These are phyloP conservation scores for Starmerella potacharoeniae DNA, from an alignment of 805 yeast species.

Conservation along the genomic window DNA sequence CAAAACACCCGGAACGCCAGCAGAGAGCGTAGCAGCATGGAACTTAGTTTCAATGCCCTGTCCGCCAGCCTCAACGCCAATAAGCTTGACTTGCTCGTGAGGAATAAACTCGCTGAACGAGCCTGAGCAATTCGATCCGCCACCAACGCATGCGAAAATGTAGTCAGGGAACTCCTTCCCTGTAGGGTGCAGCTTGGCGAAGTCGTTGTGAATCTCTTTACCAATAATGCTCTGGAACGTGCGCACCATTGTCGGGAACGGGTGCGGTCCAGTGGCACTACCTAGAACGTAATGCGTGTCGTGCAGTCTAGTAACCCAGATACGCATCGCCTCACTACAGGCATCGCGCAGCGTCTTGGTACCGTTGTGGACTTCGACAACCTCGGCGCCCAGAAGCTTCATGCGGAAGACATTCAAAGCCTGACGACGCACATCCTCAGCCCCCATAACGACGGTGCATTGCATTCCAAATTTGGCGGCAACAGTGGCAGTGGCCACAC, in stretches of 20 bases:
- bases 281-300: conserved; percentile 94
- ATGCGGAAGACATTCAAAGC: conserved; percentile 96
- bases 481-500: conserved; percentile 42
- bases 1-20: conserved; percentile 92
- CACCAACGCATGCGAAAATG: conserved; percentile 98
- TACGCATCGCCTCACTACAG: conserved; percentile 90
- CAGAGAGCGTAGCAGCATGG: conserved; percentile 93
- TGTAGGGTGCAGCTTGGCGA: conserved; percentile 52
- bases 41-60: conserved; percentile 81
- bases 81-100: conserved; percentile 60
- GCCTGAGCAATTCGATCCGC: conserved; percentile 96
- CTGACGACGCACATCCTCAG: conserved; percentile 97
- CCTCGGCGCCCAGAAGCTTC: conserved; percentile 92
- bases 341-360: conserved; percentile 96
- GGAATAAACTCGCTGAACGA: conserved; percentile 89
- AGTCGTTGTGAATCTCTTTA: conserved; percentile 84
- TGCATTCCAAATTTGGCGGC: conserved; percentile 62
- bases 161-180: conserved; percentile 78
- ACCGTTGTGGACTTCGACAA: conserved; percentile 86
- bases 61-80: conserved; percentile 99
- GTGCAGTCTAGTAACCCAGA: conserved; percentile 81
- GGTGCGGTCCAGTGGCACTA: conserved; percentile 98
- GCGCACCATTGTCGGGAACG: conserved; percentile 94
- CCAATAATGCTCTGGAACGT: conserved; percentile 98
- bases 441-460: conserved; percentile 97